Base-by-base conservation (phyloP, 371 early-diverging fungal genomes). In the Capniomyces stellatus region DNA sequence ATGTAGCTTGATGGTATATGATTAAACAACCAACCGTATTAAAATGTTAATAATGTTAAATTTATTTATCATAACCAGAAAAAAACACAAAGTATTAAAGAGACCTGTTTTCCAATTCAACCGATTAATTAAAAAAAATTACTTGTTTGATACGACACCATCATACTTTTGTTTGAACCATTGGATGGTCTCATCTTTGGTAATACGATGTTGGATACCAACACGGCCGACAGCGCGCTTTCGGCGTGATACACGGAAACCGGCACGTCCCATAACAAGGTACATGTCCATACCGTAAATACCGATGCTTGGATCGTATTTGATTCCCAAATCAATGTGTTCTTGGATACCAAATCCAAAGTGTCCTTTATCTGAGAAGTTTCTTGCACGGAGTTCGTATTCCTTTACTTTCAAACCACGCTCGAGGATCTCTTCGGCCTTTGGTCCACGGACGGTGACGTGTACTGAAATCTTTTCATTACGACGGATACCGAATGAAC, bases 321-420 rank as follows among this genome's bases (percentile, higher is more conserved):
- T 99, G 81, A 99, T 97, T 65, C 98, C 99, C 69, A 99, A 80
- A 77, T 99, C 99, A 62, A 99, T 99, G 82, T 99, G 99, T 80
- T 99, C 99, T 67, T 95, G 86, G 78, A 99, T 90, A 87, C 99
- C 99, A 81, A 99, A 98, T 64, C 99, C 99, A 69, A 99, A 99
- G 87, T 96, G 96, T 58, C 99, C 99, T 59, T 90, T 97, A 50
- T 71, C 82, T 27, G 94, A 93, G 81, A 99, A 99, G 89, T 97
- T 97, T 70, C 78, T 70, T 54, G 75, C 74, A 69, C 78, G 78
- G 50, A 99, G 80, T 78, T 99, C 99, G 82, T 91, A 98, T 77
- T 99, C 99, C 87, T 96, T 97, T 67, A 99, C 98, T 87, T 95
- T 98, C 60, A 99, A 76, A 58, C 97, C 99, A 67, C 94, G 91